Evolutionary conservation across 208 protist genomes (phyloP).

Genomic region (Spongospora subterranea): DNA sequence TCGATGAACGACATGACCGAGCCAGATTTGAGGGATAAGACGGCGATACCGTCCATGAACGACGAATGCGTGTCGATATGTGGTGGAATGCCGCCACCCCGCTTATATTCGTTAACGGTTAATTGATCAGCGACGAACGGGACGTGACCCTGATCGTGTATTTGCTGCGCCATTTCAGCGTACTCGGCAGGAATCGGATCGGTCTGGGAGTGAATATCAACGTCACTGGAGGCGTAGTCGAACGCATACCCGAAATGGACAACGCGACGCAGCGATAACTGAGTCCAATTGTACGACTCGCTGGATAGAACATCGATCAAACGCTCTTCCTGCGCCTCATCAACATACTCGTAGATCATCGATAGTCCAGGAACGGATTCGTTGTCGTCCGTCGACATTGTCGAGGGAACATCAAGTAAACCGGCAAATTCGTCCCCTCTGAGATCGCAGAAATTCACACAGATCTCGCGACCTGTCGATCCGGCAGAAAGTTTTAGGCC

Average conservation of each 20-base stretch:
- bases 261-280: not conserved
- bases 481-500: not conserved
- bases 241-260: conserved; percentile 22
- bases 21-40: not conserved
- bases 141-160: not conserved
- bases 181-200: not conserved
- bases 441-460: not conserved
- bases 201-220: not conserved
- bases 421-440: not conserved
- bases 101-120: conserved; percentile 27
- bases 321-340: not conserved
- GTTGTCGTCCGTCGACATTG: not conserved
- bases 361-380: not conserved
- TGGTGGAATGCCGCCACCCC: conserved; percentile 4
- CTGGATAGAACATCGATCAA: not conserved
- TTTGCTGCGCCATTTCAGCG: not conserved
- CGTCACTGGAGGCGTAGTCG: not conserved
- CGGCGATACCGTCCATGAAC: conserved; percentile 36
- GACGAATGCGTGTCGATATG: conserved; percentile 10
- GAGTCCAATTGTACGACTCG: not conserved
- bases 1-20: conserved; percentile 50
- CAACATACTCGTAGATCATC: not conserved
- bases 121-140: conserved; percentile 39
- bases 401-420: too few relatives aligned
- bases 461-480: not conserved